A percentile compares a stretch with the other conserved stretches of the same genome.
phyloP scores from a whole-genome alignment of 306 rosid genomes.

The Vachellia collinsii region DNA sequence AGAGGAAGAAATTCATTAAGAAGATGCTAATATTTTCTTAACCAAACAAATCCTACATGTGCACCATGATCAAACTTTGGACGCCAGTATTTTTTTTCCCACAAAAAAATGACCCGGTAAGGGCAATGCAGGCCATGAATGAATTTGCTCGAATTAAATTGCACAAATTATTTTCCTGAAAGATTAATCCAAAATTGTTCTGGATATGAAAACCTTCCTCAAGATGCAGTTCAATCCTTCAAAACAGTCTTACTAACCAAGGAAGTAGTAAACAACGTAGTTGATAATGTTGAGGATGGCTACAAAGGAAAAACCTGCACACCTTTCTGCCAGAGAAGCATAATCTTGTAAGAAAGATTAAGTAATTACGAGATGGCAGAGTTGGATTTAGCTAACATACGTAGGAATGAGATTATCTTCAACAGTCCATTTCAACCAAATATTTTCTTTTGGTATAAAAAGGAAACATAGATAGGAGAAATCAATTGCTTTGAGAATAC shows the following conservation, averaged over 20 bases:
- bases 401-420: neutral
- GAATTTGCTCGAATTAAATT: neutral
- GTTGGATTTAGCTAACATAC: conserved; percentile 16
- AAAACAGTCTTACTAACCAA: neutral
- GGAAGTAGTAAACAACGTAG: neutral
- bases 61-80: neutral
- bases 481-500: conserved; percentile 17
- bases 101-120: neutral
- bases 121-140: neutral
- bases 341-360: neutral
- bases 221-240: neutral
- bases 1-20: conserved; percentile 4
- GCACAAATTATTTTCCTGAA: neutral
- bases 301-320: neutral
- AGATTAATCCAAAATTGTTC: neutral
- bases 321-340: conserved; percentile 17
- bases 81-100: neutral
- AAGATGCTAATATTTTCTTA: conserved; percentile 6
- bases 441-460: conserved; percentile 8
- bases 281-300: neutral
- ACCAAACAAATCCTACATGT: neutral
- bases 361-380: conserved; percentile 19
- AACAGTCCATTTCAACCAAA: conserved; percentile 8
- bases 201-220: neutral
- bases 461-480: neutral